These are phyloP conservation scores for Veloboletus limbatus DNA, from an alignment of 1,284 basidiomycete species.

Conservation along the genomic window DNA sequence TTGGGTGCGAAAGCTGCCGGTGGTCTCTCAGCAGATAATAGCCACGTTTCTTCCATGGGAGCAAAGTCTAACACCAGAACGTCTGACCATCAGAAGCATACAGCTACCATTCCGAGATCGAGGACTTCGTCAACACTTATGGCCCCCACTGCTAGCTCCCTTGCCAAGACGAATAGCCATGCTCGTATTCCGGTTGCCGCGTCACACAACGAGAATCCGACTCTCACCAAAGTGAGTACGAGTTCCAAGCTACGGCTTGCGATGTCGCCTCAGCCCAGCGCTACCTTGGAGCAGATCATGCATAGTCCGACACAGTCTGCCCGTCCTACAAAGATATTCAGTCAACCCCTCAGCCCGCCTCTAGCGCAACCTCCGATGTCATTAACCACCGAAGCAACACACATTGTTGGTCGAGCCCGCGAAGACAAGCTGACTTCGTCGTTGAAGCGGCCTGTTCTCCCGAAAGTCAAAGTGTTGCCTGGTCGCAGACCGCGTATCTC, in stretches of 20 bases:
- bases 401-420: constrained; percentile 16
- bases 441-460: constrained; percentile 23
- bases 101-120: constrained; percentile 8
- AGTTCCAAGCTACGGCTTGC: constrained; percentile 21
- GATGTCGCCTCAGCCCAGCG: constrained; percentile 16
- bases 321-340: constrained; percentile 46
- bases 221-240: constrained; percentile 7
- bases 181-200: constrained; percentile 17
- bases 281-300: constrained; percentile 43
- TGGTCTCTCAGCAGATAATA: constrained; percentile 6
- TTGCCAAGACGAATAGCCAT: constrained; percentile 51
- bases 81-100: constrained; percentile 18
- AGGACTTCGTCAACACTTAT: constrained; percentile 53
- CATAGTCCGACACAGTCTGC: constrained; percentile 34
- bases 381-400: constrained; percentile 32
- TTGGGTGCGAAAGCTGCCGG: constrained; percentile 28
- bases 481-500: constrained; percentile 72
- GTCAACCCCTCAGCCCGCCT: constrained; percentile 45
- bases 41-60: constrained; percentile 33
- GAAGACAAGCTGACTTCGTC: constrained; percentile 4
- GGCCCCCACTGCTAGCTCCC: constrained; percentile 73
- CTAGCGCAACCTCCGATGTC: constrained; percentile 28
- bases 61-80: constrained; percentile 26
- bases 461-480: constrained; percentile 41
- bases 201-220: constrained; percentile 15